phyloP scores from a whole-genome alignment of 164 flowering plant genomes.

The Berberis vulgaris region DNA sequence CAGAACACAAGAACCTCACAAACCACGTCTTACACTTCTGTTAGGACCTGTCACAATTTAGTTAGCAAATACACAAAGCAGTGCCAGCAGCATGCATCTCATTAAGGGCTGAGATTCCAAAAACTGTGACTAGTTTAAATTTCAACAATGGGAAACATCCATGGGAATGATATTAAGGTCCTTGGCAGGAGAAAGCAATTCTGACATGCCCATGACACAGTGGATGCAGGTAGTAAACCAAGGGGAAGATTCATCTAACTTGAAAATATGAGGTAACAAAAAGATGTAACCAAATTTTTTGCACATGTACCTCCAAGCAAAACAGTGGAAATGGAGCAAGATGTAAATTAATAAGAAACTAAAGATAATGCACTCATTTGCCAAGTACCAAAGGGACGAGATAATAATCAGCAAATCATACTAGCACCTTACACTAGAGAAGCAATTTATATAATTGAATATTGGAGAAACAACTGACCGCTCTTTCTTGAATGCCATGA shows the following conservation, averaged over 20 bases:
- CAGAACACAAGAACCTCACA: background rate
- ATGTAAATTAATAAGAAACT: background rate
- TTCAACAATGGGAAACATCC: background rate
- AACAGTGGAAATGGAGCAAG: background rate
- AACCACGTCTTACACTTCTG: background rate
- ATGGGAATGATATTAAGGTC: background rate
- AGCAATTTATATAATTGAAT: background rate
- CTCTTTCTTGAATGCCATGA: constrained; percentile 85
- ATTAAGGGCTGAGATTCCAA: background rate
- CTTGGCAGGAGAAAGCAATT: background rate
- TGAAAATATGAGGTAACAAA: no score
- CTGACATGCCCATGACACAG: background rate
- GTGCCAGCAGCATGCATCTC: background rate
- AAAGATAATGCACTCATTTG: background rate
- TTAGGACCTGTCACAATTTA: constrained; percentile 1
- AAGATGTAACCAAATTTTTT: no score
- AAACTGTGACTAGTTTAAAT: background rate
- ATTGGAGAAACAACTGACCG: constrained; percentile 47
- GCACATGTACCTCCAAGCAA: background rate
- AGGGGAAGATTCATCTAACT: no score
- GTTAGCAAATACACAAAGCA: background rate
- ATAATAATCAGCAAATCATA: no score
- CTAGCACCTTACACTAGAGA: background rate
- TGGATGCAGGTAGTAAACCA: background rate
- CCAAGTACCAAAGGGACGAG: background rate